A percentile compares a stretch with the other conserved stretches of the same genome.
phyloP scores from a whole-genome alignment of 208 protist genomes.

The Wallacemonas rigidus region DNA sequence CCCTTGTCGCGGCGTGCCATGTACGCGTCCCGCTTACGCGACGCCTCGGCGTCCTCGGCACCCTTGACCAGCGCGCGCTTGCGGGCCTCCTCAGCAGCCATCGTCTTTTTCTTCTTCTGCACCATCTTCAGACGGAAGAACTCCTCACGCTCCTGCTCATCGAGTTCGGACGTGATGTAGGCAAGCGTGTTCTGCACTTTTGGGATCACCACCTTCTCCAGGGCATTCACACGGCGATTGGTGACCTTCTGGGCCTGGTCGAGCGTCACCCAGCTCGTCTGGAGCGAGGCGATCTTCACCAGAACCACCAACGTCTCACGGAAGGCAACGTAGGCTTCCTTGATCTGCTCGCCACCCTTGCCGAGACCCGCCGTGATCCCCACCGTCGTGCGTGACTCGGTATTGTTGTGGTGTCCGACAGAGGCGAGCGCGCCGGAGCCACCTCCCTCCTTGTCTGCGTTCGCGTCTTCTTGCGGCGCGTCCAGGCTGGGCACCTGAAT shows the following conservation, averaged over 20 bases:
- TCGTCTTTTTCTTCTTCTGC: slow-evolving; percentile 96
- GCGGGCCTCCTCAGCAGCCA: slow-evolving; percentile 43
- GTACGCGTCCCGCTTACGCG: slow-evolving; percentile 18
- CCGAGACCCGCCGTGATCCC: slow-evolving; percentile 91
- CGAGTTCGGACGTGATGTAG: slow-evolving; percentile 98
- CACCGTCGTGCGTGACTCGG: slow-evolving; percentile 1
- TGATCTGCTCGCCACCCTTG: slow-evolving; percentile 97
- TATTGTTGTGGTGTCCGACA: slow-evolving; percentile 6
- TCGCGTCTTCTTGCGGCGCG: slow-evolving; percentile 34
- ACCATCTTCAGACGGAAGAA: slow-evolving; percentile 99
- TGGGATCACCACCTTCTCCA: slow-evolving; percentile 99
- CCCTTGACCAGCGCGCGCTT: slow-evolving; percentile 40
- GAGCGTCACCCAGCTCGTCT: slow-evolving; percentile 97
- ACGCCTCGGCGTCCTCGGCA: slow-evolving; percentile 33
- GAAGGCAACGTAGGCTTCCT: slow-evolving; percentile 88
- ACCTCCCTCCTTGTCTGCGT: slow-evolving; percentile 13
- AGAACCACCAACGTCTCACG: slow-evolving; percentile 91
- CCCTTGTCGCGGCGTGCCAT: slow-evolving; percentile 27
- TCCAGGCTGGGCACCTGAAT: slow-evolving; percentile 97
- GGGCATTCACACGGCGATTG: slow-evolving; percentile 99
- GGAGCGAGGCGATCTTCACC: slow-evolving; percentile 97
- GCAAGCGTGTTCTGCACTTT: slow-evolving; percentile 96
- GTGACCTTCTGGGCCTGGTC: slow-evolving; percentile 99
- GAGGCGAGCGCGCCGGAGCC: background rate
- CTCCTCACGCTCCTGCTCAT: slow-evolving; percentile 99